Conservation (phyloP, 345 rosid species). For the rapeseed (Brassica napus) region Da-Ae NC_063444.1:47101001-47101500, state of each 20-base stretch:
- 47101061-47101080: too few species aligned
- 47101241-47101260: background rate
- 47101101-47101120: background rate
- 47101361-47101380: conserved; percentile 47
- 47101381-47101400: conserved; percentile 63
- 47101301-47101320: conserved; percentile 1
- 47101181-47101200: background rate
- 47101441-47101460: conserved; percentile 63
- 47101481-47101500: background rate
- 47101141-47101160: background rate
- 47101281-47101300: conserved; percentile 1
- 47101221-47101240: conserved; percentile 3
- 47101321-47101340: background rate
- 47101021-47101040: background rate
- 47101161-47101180: background rate
- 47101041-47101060: background rate
- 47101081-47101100: too few species aligned
- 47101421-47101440: conserved; percentile 56
- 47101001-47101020: background rate
- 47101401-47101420: conserved; percentile 60
- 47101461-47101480: conserved; percentile 45
- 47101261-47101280: background rate
- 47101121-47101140: background rate
- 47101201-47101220: background rate
- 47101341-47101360: background rate